A percentile compares a stretch with the other conserved stretches of the same genome.
Conservation (phyloP, 1,139 yeast genomes). For the Groenewaldozyma auringiensis region DNA sequence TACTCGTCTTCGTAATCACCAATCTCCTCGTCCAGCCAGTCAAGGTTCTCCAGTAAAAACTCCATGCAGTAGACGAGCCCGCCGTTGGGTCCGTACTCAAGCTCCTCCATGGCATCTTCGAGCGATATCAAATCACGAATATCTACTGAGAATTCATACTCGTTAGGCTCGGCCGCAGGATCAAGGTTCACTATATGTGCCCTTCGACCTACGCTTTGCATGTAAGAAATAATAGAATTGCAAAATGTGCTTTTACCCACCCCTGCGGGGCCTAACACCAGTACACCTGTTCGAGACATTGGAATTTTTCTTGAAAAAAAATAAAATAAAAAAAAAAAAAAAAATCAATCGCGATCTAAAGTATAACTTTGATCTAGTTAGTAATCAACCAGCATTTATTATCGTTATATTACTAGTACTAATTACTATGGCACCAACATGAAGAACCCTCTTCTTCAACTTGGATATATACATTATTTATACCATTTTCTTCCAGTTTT, state of each 20-base stretch:
- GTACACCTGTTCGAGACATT: slow-evolving; percentile 95
- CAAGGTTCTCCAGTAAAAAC: slow-evolving; percentile 70
- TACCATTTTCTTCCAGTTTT: slow-evolving; percentile 29
- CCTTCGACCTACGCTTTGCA: slow-evolving; percentile 84
- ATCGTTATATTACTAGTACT: neutral
- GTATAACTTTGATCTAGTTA: neutral
- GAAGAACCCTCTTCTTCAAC: slow-evolving; percentile 32
- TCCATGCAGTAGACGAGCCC: slow-evolving; percentile 92
- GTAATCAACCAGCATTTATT: neutral
- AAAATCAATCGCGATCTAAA: too few species aligned
- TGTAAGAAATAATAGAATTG: slow-evolving; percentile 74
- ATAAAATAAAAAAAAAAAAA: too few species aligned
- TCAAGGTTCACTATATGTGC: slow-evolving; percentile 93
- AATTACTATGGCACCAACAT: slow-evolving; percentile 29
- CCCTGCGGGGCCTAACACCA: slow-evolving; percentile 96
- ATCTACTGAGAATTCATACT: slow-evolving; percentile 87
- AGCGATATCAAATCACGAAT: slow-evolving; percentile 84
- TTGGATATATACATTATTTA: slow-evolving; percentile 32
- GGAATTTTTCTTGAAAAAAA: slow-evolving; percentile 2
- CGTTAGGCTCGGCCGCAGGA: slow-evolving; percentile 95
- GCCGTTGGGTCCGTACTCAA: slow-evolving; percentile 93
- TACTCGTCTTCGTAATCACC: slow-evolving; percentile 93
- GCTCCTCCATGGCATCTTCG: slow-evolving; percentile 95
- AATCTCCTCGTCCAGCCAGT: slow-evolving; percentile 94
- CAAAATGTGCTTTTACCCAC: slow-evolving; percentile 89